These are phyloP conservation scores for Fomitopsis palustris DNA, from an alignment of 1,284 basidiomycete genomes.

Conservation along the genomic window DNA sequence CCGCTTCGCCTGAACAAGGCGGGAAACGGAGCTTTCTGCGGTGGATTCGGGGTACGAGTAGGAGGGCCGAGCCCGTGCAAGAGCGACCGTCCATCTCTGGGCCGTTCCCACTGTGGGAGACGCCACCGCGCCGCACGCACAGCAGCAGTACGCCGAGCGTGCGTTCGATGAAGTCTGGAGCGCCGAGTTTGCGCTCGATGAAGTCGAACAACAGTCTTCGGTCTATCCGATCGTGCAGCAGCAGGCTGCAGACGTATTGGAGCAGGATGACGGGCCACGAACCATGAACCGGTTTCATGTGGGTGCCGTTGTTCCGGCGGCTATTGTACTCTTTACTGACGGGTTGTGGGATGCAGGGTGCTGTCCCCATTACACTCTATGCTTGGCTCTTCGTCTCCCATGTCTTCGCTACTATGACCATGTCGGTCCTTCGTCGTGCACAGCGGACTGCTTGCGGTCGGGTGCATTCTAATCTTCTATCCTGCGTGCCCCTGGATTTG, in stretches of 20 bases:
- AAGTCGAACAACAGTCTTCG: slow-evolving; percentile 23
- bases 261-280: slow-evolving; percentile 19
- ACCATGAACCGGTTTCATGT: slow-evolving; percentile 8
- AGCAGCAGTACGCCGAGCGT: slow-evolving; percentile 11
- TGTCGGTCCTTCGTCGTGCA: not conserved
- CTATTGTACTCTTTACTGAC: not conserved
- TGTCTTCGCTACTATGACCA: not conserved
- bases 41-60: slow-evolving; percentile 17
- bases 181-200: slow-evolving; percentile 23
- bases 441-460: not conserved
- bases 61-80: slow-evolving; percentile 13
- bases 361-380: not conserved
- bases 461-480: not conserved
- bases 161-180: slow-evolving; percentile 3
- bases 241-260: slow-evolving; percentile 29
- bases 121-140: slow-evolving; percentile 16
- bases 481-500: slow-evolving; percentile 7
- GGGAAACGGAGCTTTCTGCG: slow-evolving; percentile 21
- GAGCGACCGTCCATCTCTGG: slow-evolving; percentile 31
- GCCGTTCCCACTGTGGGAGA: slow-evolving; percentile 31
- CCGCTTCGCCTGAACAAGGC: slow-evolving; percentile 15
- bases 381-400: not conserved
- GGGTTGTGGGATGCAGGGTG: not conserved
- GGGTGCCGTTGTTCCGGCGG: not conserved
- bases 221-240: slow-evolving; percentile 26